Conservation (phyloP, 352 stramenopile species). For the Blastocystis sp. region DNA sequence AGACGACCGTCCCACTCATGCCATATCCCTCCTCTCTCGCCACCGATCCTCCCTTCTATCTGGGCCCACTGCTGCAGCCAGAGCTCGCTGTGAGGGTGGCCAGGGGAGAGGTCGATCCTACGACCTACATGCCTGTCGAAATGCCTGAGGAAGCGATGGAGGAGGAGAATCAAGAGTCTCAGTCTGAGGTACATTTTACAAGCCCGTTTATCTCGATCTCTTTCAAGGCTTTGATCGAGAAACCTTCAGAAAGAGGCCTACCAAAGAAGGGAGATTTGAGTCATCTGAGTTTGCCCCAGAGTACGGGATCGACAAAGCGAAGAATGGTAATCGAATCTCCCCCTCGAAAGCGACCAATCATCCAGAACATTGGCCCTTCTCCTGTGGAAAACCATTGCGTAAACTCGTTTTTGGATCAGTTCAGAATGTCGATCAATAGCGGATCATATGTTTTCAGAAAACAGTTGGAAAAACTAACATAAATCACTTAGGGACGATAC, state of each 20-base stretch:
- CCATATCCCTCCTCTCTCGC: neutral
- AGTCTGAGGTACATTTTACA: neutral
- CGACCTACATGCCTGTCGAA: neutral
- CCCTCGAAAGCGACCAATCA: neutral
- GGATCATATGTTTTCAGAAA: neutral
- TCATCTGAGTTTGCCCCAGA: neutral
- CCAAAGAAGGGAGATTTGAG: neutral
- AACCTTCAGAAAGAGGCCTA: neutral
- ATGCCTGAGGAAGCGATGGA: neutral
- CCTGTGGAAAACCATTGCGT: neutral
- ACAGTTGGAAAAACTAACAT: conserved; percentile 67
- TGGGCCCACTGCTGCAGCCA: conserved; percentile 46
- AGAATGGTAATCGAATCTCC: neutral
- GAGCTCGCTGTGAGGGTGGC: conserved; percentile 50
- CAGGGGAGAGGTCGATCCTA: conserved; percentile 42
- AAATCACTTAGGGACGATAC: conserved; percentile 77
- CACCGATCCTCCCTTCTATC: conserved; percentile 10
- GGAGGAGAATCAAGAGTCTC: neutral
- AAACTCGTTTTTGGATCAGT: conserved; percentile 16
- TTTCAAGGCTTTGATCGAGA: conserved; percentile 27
- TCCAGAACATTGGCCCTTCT: neutral
- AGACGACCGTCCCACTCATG: conserved; percentile 59
- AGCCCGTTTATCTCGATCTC: conserved; percentile 13
- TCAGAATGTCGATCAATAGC: neutral
- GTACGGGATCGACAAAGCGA: neutral